Base-by-base conservation (phyloP, 148 eudicot genomes). In the Nyssa sinensis region DNA sequence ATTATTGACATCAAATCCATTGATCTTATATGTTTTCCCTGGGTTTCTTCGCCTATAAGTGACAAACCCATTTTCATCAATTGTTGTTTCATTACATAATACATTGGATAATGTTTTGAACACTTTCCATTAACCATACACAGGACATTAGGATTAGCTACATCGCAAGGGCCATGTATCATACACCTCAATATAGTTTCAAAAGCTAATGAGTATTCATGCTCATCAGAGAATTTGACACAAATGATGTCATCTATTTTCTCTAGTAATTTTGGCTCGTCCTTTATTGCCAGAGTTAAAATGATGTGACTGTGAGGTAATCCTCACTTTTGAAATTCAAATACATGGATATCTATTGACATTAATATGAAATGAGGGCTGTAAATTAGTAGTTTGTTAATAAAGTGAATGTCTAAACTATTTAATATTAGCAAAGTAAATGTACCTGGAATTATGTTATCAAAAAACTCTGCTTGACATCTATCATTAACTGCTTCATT, bases 81-180 rank as follows among this genome's bases (percentile, higher is more conserved):
- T n/a, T n/a, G n/a, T n/a, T n/a, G n/a, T n/a, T n/a, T n/a, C n/a
- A n/a, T n/a, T n/a, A n/a, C n/a, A n/a, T n/a, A n/a, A n/a, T n/a
- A n/a, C n/a, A n/a, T n/a, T n/a, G 64, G 64, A 61, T 61, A 60
- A 60, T 60, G 31, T 60, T 60, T 60, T 24, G 31, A 60, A 24
- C 63, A 60, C 63, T 62, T 62, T 29, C 17, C 31, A 60, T 60
- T n/a, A 3, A 60, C 31, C 63, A 60, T 60, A 25, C 66, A 62
- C 17, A 35, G 35, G 19, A 35, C 37, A 16, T 30, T 1, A 7
- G n/a, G 34, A 62, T 29, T 62, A 3, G 17, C 1, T 13, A 3
- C 33, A 27, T 9, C 34, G 5, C n/a, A 29, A 0, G 34, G 34
- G 0, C 64, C 19, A 11, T 60, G 63, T 7, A 60, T 60, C 63